Evolutionary conservation across 176 grass and related monocot species (phyloP), one percentile per base, ranked within the genome.

Genomic region (sorghum (Sorghum bicolor)): DNA sequence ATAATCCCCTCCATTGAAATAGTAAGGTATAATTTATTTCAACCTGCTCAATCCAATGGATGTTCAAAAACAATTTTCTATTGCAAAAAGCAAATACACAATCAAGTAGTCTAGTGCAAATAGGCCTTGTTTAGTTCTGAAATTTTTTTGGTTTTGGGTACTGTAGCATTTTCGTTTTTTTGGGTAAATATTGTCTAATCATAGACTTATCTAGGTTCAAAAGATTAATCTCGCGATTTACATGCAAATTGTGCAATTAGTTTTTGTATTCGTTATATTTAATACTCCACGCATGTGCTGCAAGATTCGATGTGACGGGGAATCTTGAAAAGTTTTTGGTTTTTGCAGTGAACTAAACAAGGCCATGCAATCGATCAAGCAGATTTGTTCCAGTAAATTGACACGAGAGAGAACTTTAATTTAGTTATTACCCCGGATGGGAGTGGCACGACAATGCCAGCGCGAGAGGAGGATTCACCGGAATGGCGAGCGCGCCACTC

Each of bases 401-500:
- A 57, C 52, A 68, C 64, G 69, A 19, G 1, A 22, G 4, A 67
- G 12, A 64, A 82, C 2, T 13, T 32, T 10, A 13, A 67, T 8
- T 22, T 14, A 19, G 53, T 72, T 82, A 96, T 72, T 82, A 96
- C 96, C 93, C 93, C 96, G 9, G 85, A 90, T 3, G 93, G 96
- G 13, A 99, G 92, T 1, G 96, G 96, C 22, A 99, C 89, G 30
- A 99, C 77, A 81, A 99, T 94, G 86, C 91, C 92, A 8, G 80
- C 73, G 14, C 89, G 90, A 32, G 72, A 86, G 10, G 83, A 70
- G 24, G 75, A 40, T 14, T 73, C 67, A 9, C 79, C 76, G 4
- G 89, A 76, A 15, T 64, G 74, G 6, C 86, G 85, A 15, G 89
- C 70, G 4, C 91, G 87, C 96, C 96, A 99, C 82, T 99, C 89